A percentile compares a stretch with the other conserved stretches of the same genome.
Evolutionary conservation across 805 yeast genomes (phyloP).

Genomic region (Teunomyces panamensis): DNA sequence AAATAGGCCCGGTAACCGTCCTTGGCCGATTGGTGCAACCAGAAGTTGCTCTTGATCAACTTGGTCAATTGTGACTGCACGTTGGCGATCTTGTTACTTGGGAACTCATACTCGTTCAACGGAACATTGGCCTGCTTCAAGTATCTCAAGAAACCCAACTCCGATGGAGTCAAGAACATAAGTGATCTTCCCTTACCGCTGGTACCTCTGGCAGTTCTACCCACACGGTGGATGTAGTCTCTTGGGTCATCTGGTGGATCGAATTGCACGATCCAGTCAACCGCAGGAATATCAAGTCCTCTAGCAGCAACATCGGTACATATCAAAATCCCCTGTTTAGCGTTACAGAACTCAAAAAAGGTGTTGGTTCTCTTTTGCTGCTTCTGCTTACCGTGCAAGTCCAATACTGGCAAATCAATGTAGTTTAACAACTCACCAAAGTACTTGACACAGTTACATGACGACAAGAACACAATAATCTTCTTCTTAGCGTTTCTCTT

Average conservation of each 20-base stretch:
- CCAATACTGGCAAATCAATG: slow-evolving; percentile 94
- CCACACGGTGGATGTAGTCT: slow-evolving; percentile 98
- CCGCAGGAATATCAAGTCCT: slow-evolving; percentile 97
- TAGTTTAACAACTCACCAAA: slow-evolving; percentile 93
- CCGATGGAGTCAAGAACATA: slow-evolving; percentile 93
- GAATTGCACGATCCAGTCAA: slow-evolving; percentile 98
- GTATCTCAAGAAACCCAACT: slow-evolving; percentile 90
- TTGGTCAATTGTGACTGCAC: slow-evolving; percentile 93
- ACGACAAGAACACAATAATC: slow-evolving; percentile 89
- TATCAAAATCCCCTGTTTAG: slow-evolving; percentile 85
- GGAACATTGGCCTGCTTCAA: slow-evolving; percentile 97
- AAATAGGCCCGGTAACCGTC: slow-evolving; percentile 96
- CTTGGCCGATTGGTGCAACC: slow-evolving; percentile 92
- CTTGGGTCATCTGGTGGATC: slow-evolving; percentile 99
- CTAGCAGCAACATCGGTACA: slow-evolving; percentile 99
- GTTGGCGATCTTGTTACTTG: slow-evolving; percentile 88
- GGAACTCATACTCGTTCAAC: slow-evolving; percentile 95
- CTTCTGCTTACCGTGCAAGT: slow-evolving; percentile 96
- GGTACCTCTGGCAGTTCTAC: slow-evolving; percentile 96
- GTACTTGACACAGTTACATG: slow-evolving; percentile 96
- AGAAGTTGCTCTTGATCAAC: slow-evolving; percentile 85
- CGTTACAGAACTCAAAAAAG: slow-evolving; percentile 96
- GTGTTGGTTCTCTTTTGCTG: slow-evolving; percentile 98
- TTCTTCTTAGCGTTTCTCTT: slow-evolving; percentile 91
- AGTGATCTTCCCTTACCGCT: slow-evolving; percentile 88